A percentile compares a stretch with the other conserved stretches of the same genome.
Evolutionary conservation across 2,329 filamentous ascomycete genomes (phyloP).

Genomic region (Macroventuria anomochaeta): DNA sequence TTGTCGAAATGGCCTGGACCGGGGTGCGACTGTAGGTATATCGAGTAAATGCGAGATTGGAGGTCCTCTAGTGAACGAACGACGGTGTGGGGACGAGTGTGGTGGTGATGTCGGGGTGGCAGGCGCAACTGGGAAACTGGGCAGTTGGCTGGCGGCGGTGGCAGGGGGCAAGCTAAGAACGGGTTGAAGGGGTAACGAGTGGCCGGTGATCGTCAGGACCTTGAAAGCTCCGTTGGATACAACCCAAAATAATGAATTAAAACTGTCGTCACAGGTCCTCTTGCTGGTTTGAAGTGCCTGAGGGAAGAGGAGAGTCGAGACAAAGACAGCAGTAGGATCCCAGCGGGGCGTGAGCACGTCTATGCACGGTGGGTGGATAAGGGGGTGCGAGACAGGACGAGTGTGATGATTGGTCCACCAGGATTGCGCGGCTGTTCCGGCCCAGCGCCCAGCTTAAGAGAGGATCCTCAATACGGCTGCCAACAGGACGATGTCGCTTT

Average conservation of each 20-base stretch:
- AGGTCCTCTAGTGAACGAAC: conserved; percentile 32
- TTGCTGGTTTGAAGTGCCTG: conserved; percentile 31
- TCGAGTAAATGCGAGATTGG: conserved; percentile 15
- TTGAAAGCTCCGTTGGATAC: conserved; percentile 26
- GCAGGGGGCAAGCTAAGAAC: conserved; percentile 32
- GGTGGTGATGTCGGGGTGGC: conserved; percentile 27
- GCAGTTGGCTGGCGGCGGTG: conserved; percentile 36
- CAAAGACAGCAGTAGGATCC: conserved; percentile 25
- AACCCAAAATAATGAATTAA: conserved; percentile 23
- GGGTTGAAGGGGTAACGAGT: conserved; percentile 35
- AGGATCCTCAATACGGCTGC: conserved; percentile 12
- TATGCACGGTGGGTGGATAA: conserved; percentile 29
- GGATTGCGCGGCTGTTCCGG: conserved; percentile 20
- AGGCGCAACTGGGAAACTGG: conserved; percentile 41
- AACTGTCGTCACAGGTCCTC: conserved; percentile 26
- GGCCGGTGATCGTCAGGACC: conserved; percentile 39
- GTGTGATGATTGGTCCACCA: conserved; percentile 28
- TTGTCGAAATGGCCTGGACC: conserved; percentile 11
- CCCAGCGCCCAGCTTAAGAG: conserved; percentile 22
- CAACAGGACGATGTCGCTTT: conserved; percentile 1
- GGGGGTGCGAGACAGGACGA: conserved; percentile 41
- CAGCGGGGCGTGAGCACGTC: conserved; percentile 29
- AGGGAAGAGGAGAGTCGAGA: conserved; percentile 32
- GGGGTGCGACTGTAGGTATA: conserved; percentile 10
- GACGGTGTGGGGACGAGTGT: conserved; percentile 21